Base-by-base conservation (phyloP, 139 green algal species). In the Auxenochlorella protothecoides region DNA sequence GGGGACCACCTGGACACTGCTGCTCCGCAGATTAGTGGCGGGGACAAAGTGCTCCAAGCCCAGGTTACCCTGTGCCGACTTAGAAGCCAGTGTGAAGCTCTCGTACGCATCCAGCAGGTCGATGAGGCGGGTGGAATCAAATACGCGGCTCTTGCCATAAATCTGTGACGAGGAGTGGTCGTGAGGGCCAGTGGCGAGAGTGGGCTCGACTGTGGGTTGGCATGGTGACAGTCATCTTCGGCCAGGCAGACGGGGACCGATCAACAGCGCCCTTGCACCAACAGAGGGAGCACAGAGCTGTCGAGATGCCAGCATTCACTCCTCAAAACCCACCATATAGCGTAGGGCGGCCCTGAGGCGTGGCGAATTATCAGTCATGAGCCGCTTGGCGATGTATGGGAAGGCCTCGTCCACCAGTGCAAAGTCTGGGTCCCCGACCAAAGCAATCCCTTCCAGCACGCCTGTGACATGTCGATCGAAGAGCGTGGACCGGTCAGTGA, bases 101-200 rank as follows among this genome's bases (percentile, higher is more conserved):
- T 99, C 95, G 75, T 98, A 93, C 0, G 95, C 95, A n/a, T 86
- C 80, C 66, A 99, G 85, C 60, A 99, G 73, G 79, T 99, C 95
- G 55, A 99, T 97, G 15, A 99, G 80, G 9, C 92, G 84, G 63
- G 97, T 93, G 9, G 80, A 88, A 69, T 96, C 85, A 78, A 93
- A 92, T 60, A 86, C 75, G 52, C 60, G 56, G 55, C 74, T 66
- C 70, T 84, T 83, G 60, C 80, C 80, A 61, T 85, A 86, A 4
- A 85, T 64, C 73, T 83, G 73, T 44, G 27, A 44, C 27, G 27
- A 44, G 27, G 27, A 44, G 27, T 44, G 27, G 27, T 44, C 27
- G 27, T 44, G 27, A 44, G 27, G 27, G 27, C 27, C 27, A 44
- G 27, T 44, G 27, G 27, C 27, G 27, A 44, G 27, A 44, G 27